phyloP scores from a whole-genome alignment of 805 yeast species.

The Schwanniomyces pseudopolymorphus region DNA sequence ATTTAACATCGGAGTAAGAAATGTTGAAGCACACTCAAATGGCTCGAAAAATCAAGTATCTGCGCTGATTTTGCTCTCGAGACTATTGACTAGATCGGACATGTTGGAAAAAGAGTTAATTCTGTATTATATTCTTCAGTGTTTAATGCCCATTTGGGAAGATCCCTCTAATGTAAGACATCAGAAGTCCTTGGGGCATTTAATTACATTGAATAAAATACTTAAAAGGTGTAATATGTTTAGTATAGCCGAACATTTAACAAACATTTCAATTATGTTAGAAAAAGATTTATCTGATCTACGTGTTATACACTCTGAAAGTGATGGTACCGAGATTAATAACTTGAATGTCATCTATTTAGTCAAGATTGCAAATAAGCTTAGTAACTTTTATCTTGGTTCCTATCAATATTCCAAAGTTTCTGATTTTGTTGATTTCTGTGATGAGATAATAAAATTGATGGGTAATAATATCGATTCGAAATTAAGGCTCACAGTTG shows the following conservation, averaged over 20 bases:
- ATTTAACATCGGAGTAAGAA: conserved; percentile 29
- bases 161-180: conserved; percentile 1
- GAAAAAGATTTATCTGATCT: conserved; percentile 14
- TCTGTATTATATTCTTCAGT: conserved; percentile 14
- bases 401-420: conserved; percentile 34
- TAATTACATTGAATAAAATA: conserved; percentile 41
- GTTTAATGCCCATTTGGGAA: conserved; percentile 18
- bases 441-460: conserved; percentile 31
- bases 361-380: conserved; percentile 36
- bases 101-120: conserved; percentile 19
- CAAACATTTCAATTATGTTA: conserved; percentile 14
- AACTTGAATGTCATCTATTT: conserved; percentile 21
- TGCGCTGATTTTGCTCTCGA: conserved; percentile 50
- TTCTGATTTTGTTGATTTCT: conserved; percentile 50
- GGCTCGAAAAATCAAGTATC: conserved; percentile 62
- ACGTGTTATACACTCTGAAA: conserved; percentile 8
- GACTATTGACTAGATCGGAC: conserved; percentile 55
- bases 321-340: conserved; percentile 6
- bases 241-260: conserved; percentile 7
- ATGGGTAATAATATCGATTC: conserved; percentile 47
- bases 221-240: conserved; percentile 22
- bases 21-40: conserved; percentile 28
- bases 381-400: conserved; percentile 26
- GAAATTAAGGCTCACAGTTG: conserved; percentile 58
- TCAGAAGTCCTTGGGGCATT: conserved; percentile 31